Evolutionary conservation across 2,329 filamentous ascomycete genomes (phyloP).

Genomic region (Aspergillus felis): DNA sequence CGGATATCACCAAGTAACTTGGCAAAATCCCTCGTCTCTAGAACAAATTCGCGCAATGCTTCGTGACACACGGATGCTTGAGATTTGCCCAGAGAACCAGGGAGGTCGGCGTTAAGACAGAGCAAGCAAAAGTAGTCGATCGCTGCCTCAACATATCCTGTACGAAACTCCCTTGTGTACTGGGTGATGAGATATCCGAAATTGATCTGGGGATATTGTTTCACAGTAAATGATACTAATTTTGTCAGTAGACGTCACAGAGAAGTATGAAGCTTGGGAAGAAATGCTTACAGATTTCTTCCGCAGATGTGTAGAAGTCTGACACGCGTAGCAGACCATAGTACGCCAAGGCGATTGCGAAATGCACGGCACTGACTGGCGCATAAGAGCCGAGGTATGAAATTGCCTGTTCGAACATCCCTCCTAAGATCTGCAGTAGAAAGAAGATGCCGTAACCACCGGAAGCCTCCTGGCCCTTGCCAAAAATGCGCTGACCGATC

Average conservation of each 20-base stretch:
- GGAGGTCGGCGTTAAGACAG: conserved; percentile 82
- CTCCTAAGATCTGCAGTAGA: conserved; percentile 82
- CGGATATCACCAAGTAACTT: conserved; percentile 88
- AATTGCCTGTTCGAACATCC: conserved; percentile 91
- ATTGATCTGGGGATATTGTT: conserved; percentile 71
- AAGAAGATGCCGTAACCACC: conserved; percentile 88
- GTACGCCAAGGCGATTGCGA: conserved; percentile 81
- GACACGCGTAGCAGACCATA: conserved; percentile 87
- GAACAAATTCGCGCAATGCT: conserved; percentile 83
- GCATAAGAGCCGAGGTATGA: conserved; percentile 88
- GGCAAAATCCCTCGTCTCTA: conserved; percentile 96
- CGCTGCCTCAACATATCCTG: conserved; percentile 80
- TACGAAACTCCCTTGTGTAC: conserved; percentile 94
- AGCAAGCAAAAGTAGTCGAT: conserved; percentile 91
- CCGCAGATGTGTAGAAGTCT: conserved; percentile 69
- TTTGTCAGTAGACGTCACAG: conserved; percentile 15
- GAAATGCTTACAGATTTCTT: conserved; percentile 56
- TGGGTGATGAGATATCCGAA: conserved; percentile 91
- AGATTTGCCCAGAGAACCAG: conserved; percentile 67
- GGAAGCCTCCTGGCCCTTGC: conserved; percentile 72
- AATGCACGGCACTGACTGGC: conserved; percentile 91
- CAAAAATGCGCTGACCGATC: conserved; percentile 88
- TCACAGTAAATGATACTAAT: conserved; percentile 52
- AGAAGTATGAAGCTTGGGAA: not conserved
- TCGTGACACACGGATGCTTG: conserved; percentile 85